Base-by-base conservation (phyloP, 176 grass and related monocot species). In the Thalia dealbata region DNA sequence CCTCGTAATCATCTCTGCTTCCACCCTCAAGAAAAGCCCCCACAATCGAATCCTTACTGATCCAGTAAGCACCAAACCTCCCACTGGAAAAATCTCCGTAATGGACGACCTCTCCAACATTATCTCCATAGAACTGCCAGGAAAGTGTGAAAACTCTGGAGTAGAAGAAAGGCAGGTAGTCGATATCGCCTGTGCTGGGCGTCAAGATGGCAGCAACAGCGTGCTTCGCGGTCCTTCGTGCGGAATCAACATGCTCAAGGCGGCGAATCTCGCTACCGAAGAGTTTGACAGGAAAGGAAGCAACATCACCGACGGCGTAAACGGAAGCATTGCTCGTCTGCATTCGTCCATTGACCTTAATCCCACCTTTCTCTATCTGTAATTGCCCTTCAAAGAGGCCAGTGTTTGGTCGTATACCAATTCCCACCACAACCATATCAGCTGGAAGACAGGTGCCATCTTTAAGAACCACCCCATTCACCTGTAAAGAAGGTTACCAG, bases 51-150 rank as follows among this genome's bases (percentile, higher is more conserved):
- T 74, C 79, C 64, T 91, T 86, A 71, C 81, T 26, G 28, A 93
- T 79, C 95, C 95, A 97, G 50, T 93, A 97, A 18, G 87, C 81
- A 71, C 95, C 95, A 46, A 97, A 97, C 38, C 74, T 81, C 3
- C 76, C 85, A 63, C 72, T 68, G 8, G 76, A 58, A 63, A 92
- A 93, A 24, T 91, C 85, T 10, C 95, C 95, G 0, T 82, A 93
- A 73, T 97, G 95, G 72, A 90, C 67, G 16, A 78, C 89, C 50
- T 86, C 87, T 50, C 95, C 95, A 64, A 84, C 55, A 75, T 91
- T 97, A 70, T 97, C 85, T 46, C 95, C 95, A 42, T 93, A 97
- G 81, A 97, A 93, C 62, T 97, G 95, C 95, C 95, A 97, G 19
- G 87, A 91, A 21, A 97, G 75, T 29, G 87, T 73, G 79, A 97